Base-by-base conservation (phyloP, 805 yeast genomes). In the Teunomyces atbi region DNA sequence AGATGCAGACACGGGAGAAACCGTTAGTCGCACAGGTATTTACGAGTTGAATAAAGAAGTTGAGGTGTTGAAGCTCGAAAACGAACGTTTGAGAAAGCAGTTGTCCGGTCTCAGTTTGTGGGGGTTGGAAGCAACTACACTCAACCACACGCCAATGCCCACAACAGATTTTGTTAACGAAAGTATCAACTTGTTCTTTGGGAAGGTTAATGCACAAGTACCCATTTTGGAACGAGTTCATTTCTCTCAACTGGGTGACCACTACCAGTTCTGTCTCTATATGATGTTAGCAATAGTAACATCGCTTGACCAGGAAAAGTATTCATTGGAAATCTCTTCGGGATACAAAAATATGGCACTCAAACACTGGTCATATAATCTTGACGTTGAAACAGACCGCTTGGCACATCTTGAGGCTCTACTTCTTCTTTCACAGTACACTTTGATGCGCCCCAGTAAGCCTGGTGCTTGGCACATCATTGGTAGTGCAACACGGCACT, bases 351-450 rank as follows among this genome's bases (percentile, higher is more conserved):
- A 19, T 13, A 11, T 21, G 23, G 39, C 39, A 11, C 10, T 36
- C 16, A 12, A 20, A n/a, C 8, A 20, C 28, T 12, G 15, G 28
- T n/a, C 23, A 5, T 20, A n/a, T 21, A 10, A 21, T 8, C 18
- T n/a, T 20, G 15, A 20, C 5, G 15, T 8, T 19, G 39, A 36
- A 21, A 10, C 39, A 6, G 28, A 36, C 12, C 39, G 18, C 6
- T 36, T 36, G 39, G 16, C 20, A n/a, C 39, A 36, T n/a, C 39
- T 36, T 12, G 16, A 21, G n/a, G 39, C 39, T 6, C 12, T 36
- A 6, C 39, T 36, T n/a, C 39, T 36, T n/a, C 39, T 36, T 21
- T 20, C 39, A 8, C 39, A 36, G 39, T 36, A 36, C 23, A 12
- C 28, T 11, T 19, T 36, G 39, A 36, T 36, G 39, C 23, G 39